These are phyloP conservation scores for Phytopythium oedochilum DNA, from an alignment of 352 stramenopile species.

Conservation along the genomic window DNA sequence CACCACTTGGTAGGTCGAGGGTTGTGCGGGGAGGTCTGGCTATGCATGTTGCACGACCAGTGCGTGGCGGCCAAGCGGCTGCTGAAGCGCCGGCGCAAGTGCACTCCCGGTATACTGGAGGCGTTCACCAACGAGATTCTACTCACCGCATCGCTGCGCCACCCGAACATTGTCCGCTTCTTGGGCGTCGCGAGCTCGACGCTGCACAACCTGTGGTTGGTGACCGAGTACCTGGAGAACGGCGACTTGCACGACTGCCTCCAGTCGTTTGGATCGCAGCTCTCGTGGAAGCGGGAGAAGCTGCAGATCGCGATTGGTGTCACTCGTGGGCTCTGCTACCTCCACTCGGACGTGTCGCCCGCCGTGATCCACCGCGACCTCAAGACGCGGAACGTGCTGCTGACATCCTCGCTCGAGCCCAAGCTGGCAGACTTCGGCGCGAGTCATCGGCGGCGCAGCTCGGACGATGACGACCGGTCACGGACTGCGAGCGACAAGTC, in stretches of 20 bases:
- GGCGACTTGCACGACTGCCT: slow-evolving; percentile 36
- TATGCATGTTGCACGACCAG: slow-evolving; percentile 18
- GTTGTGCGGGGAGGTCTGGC: slow-evolving; percentile 26
- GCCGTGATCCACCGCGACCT: slow-evolving; percentile 47
- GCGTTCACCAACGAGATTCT: slow-evolving; percentile 30
- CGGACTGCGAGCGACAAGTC: background rate
- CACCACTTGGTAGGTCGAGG: slow-evolving; percentile 22
- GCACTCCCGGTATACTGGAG: slow-evolving; percentile 18
- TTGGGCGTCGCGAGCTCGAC: slow-evolving; percentile 38
- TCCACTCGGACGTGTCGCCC: slow-evolving; percentile 29
- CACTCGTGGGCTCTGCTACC: slow-evolving; percentile 32
- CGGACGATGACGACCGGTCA: background rate
- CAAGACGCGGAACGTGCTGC: slow-evolving; percentile 46
- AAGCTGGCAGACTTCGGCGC: slow-evolving; percentile 41
- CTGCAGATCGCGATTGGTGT: slow-evolving; percentile 40
- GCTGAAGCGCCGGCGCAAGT: slow-evolving; percentile 10
- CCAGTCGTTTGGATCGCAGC: slow-evolving; percentile 10
- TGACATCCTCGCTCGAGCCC: slow-evolving; percentile 22
- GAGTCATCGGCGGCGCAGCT: background rate
- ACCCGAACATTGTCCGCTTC: slow-evolving; percentile 35
- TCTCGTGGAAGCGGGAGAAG: slow-evolving; percentile 43
- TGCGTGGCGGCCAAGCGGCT: slow-evolving; percentile 39
- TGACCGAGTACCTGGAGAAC: slow-evolving; percentile 38
- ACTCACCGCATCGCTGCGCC: slow-evolving; percentile 22
- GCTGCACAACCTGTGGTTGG: slow-evolving; percentile 33